Percentiles rank a stretch among this genome's conserved stretches.
phyloP scores from a whole-genome alignment of 2,329 filamentous ascomycete genomes.

The Cytospora paraplurivora region DNA sequence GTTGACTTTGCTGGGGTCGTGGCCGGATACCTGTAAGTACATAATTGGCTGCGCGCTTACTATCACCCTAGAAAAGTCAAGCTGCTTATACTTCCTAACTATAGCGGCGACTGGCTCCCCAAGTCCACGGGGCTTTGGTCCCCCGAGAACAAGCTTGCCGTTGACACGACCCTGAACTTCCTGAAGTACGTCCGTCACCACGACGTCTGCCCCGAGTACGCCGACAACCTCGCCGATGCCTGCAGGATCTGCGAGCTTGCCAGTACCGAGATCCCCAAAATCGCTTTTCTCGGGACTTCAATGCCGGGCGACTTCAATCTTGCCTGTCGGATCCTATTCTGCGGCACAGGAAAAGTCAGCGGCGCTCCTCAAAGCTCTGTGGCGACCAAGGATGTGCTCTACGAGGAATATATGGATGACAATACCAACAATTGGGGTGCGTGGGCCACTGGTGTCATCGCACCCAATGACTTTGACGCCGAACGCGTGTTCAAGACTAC shows the following conservation, averaged over 20 bases:
- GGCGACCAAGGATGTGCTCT: neutral
- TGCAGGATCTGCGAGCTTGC: constrained; percentile 67
- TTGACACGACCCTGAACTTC: constrained; percentile 78
- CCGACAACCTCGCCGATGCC: constrained; percentile 66
- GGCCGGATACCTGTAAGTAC: constrained; percentile 73
- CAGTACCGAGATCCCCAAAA: constrained; percentile 64
- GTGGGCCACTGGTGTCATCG: constrained; percentile 32
- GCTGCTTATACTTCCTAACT: neutral
- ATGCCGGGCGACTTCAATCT: constrained; percentile 81
- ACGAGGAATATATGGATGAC: constrained; percentile 33
- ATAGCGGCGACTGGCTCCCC: constrained; percentile 58
- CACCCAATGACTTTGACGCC: constrained; percentile 46
- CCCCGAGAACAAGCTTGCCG: constrained; percentile 58
- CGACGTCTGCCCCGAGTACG: constrained; percentile 82
- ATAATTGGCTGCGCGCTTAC: neutral
- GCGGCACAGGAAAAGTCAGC: constrained; percentile 34
- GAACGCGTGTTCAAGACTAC: constrained; percentile 47
- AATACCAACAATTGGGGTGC: constrained; percentile 32
- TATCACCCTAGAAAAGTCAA: neutral
- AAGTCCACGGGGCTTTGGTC: constrained; percentile 58
- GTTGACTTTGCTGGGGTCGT: constrained; percentile 81
- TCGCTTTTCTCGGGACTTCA: constrained; percentile 50
- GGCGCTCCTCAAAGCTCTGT: no score
- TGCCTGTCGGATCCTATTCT: constrained; percentile 71
- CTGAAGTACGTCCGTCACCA: constrained; percentile 85